Base-by-base conservation (phyloP, 345 rosid genomes). In the Linum tenue region DNA sequence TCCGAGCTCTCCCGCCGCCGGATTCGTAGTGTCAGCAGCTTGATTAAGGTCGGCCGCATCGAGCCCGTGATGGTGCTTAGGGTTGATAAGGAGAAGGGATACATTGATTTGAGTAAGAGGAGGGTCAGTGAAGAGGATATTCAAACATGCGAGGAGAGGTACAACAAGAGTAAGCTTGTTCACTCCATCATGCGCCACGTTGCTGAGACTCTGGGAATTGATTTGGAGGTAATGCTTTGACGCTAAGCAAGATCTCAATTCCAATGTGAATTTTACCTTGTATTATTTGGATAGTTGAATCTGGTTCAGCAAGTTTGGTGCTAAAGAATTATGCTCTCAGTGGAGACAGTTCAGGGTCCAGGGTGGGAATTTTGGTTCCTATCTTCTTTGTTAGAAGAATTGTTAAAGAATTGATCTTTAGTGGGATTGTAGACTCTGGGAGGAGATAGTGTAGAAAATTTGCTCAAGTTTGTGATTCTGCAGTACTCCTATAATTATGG, bases 1-100 rank as follows among this genome's bases (percentile, higher is more conserved):
- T 90, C 97, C 39, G 99, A 94, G 95, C 96, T 94, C 61, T 94
- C 99, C 14, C 95, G 97, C 59, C 97, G 99, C 68, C 88, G 99
- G 63, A 94, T 94, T 81, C 90, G 99, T 31, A 90, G 97, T 56
- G 97, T 90, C 64, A 94, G 91, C 67, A 88, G 96, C 73, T 75
- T 94, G 64, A 90, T 94, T 73, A 94, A 86, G 85, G 95, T 94
- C 3, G 99, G 97, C 56, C 84, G 96, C 56, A 94, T 79, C 67
- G 99, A 94, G 86, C 97, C 99, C 36, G 99, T 90, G 36, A 94
- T 94, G 99, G 99, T 94, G 9, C 86, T 94, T 8, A 91, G 97
- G 69, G 99, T 94, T 0, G 97, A 94, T 67, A 94, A 90, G 77
- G 99, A 94, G 69, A 94, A 87, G 53, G 99, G 99, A 0, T 94